These are phyloP conservation scores for Aphanoascus verrucosus DNA, from an alignment of 2,329 filamentous ascomycete genomes.

Conservation along the genomic window DNA sequence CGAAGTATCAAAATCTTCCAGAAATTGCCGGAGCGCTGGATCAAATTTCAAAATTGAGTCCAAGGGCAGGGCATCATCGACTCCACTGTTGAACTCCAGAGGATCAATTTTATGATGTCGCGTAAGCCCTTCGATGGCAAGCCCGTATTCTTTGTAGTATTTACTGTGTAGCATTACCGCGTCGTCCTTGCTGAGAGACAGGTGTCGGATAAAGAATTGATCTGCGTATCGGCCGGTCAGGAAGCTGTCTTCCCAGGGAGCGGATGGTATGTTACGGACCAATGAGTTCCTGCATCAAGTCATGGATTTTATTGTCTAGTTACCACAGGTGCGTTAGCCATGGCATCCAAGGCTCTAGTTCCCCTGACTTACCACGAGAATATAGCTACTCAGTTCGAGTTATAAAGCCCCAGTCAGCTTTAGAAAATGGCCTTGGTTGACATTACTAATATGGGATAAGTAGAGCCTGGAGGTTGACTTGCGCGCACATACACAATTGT, in stretches of 20 bases:
- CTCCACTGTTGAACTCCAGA: slow-evolving; percentile 84
- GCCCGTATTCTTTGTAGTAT: slow-evolving; percentile 91
- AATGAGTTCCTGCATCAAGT: slow-evolving; percentile 80
- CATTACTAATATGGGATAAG: not conserved
- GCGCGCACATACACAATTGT: slow-evolving; percentile 64
- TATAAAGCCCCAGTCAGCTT: slow-evolving; percentile 9
- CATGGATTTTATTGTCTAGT: slow-evolving; percentile 65
- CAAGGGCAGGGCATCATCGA: slow-evolving; percentile 87
- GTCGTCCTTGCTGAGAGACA: slow-evolving; percentile 63
- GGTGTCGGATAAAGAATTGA: slow-evolving; percentile 55
- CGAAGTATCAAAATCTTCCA: slow-evolving; percentile 68
- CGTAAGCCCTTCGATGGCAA: slow-evolving; percentile 92
- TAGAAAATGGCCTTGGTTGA: not conserved
- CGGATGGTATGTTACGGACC: slow-evolving; percentile 21
- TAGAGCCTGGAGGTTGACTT: not conserved
- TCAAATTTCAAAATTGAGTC: slow-evolving; percentile 75
- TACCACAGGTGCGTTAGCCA: slow-evolving; percentile 2
- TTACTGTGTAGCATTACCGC: slow-evolving; percentile 77
- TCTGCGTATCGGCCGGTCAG: slow-evolving; percentile 29
- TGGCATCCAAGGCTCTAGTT: not conserved
- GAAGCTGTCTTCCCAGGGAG: not conserved
- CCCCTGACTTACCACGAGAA: slow-evolving; percentile 53
- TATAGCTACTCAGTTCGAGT: slow-evolving; percentile 50
- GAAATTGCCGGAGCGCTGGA: slow-evolving; percentile 59
- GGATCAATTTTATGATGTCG: slow-evolving; percentile 92